These are phyloP conservation scores for Chenopodium berlandieri DNA, from an alignment of 148 eudicot species.

Conservation along the genomic window DNA sequence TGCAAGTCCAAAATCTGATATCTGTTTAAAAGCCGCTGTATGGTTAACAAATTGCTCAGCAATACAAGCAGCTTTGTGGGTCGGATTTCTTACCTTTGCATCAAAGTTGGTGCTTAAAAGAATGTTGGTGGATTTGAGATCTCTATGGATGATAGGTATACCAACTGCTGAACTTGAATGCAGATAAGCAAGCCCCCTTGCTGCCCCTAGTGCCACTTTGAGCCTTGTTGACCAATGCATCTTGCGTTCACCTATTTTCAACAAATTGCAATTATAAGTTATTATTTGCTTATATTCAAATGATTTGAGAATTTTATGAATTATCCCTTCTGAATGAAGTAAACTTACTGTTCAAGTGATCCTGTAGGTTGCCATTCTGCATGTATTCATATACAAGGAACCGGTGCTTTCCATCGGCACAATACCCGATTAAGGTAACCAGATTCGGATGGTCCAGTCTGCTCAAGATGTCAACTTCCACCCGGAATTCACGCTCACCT, in stretches of 20 bases:
- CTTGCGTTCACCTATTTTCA: slow-evolving; percentile 58
- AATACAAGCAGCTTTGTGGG: not conserved
- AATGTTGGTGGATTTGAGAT: slow-evolving; percentile 96
- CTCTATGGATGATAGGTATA: slow-evolving; percentile 91
- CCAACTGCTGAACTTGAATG: slow-evolving; percentile 92
- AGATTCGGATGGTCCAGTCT: slow-evolving; percentile 91
- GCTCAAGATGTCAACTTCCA: slow-evolving; percentile 92
- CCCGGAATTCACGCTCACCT: slow-evolving; percentile 92
- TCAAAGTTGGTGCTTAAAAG: slow-evolving; percentile 68
- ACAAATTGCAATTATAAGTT: slow-evolving; percentile 3
- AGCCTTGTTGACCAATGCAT: slow-evolving; percentile 94
- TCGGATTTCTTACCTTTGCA: slow-evolving; percentile 60
- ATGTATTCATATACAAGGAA: slow-evolving; percentile 88
- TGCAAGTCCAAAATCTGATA: slow-evolving; percentile 97
- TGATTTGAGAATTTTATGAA: not conserved
- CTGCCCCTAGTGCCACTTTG: slow-evolving; percentile 92
- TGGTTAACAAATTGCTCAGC: not conserved
- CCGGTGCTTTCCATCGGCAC: slow-evolving; percentile 86
- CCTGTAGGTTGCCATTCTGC: slow-evolving; percentile 88
- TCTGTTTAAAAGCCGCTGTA: slow-evolving; percentile 35
- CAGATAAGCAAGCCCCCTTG: slow-evolving; percentile 91
- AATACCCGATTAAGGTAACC: slow-evolving; percentile 83
- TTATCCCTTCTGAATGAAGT: not conserved
- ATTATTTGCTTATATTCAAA: slow-evolving; percentile 2
- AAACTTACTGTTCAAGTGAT: slow-evolving; percentile 70